Conservation (phyloP, 2,329 filamentous ascomycete genomes). For the Monilinia vaccinii-corymbosi region DNA sequence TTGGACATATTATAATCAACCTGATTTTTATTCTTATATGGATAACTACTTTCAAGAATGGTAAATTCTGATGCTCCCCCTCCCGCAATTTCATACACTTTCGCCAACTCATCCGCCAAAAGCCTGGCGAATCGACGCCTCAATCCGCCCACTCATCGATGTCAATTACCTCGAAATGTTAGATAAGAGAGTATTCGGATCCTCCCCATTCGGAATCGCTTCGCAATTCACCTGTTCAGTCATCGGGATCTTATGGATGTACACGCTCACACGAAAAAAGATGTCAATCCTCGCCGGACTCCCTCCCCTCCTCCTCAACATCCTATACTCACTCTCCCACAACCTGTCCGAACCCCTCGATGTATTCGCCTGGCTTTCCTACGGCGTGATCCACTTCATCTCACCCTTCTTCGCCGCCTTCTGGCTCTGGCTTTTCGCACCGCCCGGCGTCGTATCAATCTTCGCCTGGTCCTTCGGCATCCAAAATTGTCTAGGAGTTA, state of each 20-base stretch:
- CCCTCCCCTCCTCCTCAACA: slow-evolving; percentile 45
- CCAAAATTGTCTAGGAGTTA: slow-evolving; percentile 80
- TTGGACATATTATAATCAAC: slow-evolving; percentile 25
- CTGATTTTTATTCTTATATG: slow-evolving; percentile 25
- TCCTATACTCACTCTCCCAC: slow-evolving; percentile 79
- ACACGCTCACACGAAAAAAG: slow-evolving; percentile 21
- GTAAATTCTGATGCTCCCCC: slow-evolving; percentile 10
- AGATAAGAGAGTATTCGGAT: slow-evolving; percentile 22
- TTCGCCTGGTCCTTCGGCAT: slow-evolving; percentile 85
- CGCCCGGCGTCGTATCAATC: slow-evolving; percentile 72
- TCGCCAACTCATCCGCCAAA: background rate
- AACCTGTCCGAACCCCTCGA: slow-evolving; percentile 32
- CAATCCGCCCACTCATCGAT: slow-evolving; percentile 22
- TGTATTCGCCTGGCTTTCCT: slow-evolving; percentile 64
- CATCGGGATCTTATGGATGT: slow-evolving; percentile 23
- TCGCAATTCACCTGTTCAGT: slow-evolving; percentile 19
- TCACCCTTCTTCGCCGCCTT: slow-evolving; percentile 69
- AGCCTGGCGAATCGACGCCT: slow-evolving; percentile 25
- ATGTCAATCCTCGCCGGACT: slow-evolving; percentile 22
- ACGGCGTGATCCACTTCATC: slow-evolving; percentile 82
- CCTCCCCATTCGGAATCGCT: slow-evolving; percentile 17
- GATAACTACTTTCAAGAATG: slow-evolving; percentile 28
- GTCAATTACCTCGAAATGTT: slow-evolving; percentile 22
- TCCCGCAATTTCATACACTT: background rate
- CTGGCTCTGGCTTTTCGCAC: slow-evolving; percentile 78